Evolutionary conservation across 352 stramenopile species (phyloP), one percentile per base, ranked within the genome.

Genomic region (Phytophthora foliorum): DNA sequence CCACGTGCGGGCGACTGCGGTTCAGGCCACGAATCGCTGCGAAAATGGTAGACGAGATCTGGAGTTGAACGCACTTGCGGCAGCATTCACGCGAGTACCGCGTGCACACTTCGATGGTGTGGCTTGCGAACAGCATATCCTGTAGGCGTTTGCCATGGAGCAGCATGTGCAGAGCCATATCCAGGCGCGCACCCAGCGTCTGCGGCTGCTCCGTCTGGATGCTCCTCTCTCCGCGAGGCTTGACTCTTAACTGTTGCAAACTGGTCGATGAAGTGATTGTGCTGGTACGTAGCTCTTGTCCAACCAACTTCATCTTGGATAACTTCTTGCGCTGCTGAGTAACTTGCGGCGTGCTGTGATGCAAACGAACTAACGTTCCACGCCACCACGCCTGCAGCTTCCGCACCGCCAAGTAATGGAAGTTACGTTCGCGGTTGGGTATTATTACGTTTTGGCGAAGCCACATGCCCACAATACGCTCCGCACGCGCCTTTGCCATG

Each of bases 1-100:
- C 93, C 6, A 98, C 75, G 72, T 99, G 97, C 22, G 96, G 97
- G 7, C 95, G 82, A 62, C 94, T 98, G 50, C 97, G 91, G 80
- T 99, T 99, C 69, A 98, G 93, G 11, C 87, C 94, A 39, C 86
- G 80, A 62, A 99, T 97, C 0, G 98, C 84, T 19, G 80, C 84
- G 57, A 97, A 98, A 52, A 99, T 89, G 22, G 96, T 96, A 22
- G 86, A 84, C 19, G 93, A 84, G 34, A 97, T 96, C 57, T 90
- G 81, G 27, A 94, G 74, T 49, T 92, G 70, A 6, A 95, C 81
- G 55, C 98, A 98, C 49, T 90, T 88, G 50, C 86, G 78, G 63
- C 95, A 98, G 74, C 92, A 98, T 68, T 95, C 80, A 13, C 86
- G 75, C 11, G 94, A 98, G 63, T 97, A 93, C 17, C 86, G 82